Conservation (phyloP, 2,329 filamentous ascomycete species). For the Colletotrichum sp. region DNA sequence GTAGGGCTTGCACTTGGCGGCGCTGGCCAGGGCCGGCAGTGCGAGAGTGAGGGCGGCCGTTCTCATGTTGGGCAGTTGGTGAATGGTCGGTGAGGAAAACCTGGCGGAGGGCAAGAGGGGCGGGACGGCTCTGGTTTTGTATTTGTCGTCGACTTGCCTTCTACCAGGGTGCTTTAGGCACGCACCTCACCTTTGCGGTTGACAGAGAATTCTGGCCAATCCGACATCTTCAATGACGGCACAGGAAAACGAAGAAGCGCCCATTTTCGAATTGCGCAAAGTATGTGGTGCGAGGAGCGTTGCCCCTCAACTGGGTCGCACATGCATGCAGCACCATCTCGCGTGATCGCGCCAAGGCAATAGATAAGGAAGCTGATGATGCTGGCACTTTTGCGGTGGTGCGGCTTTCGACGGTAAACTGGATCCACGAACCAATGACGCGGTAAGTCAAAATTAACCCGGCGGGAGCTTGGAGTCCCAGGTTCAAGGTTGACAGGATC, state of each 20-base stretch:
- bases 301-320: neutral
- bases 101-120: neutral
- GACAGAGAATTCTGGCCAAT: too few species aligned
- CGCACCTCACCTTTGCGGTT: too few species aligned
- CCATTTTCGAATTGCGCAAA: too few species aligned
- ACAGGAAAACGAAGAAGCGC: too few species aligned
- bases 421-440: neutral
- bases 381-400: neutral
- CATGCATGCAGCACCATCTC: neutral
- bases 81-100: neutral
- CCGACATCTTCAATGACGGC: too few species aligned
- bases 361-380: conserved; percentile 9
- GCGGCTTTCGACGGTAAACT: neutral
- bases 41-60: conserved; percentile 29
- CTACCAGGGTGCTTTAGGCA: too few species aligned
- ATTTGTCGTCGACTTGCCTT: neutral
- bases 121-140: neutral
- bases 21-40: conserved; percentile 26
- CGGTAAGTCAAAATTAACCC: neutral
- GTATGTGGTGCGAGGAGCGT: neutral
- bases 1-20: conserved; percentile 31
- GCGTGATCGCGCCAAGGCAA: conserved; percentile 12
- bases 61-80: conserved; percentile 5
- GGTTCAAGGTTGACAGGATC: neutral
- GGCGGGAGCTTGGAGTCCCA: neutral